These are phyloP conservation scores for Oenanthe javanica DNA, from an alignment of 140 eudicot species.

Conservation along the genomic window DNA sequence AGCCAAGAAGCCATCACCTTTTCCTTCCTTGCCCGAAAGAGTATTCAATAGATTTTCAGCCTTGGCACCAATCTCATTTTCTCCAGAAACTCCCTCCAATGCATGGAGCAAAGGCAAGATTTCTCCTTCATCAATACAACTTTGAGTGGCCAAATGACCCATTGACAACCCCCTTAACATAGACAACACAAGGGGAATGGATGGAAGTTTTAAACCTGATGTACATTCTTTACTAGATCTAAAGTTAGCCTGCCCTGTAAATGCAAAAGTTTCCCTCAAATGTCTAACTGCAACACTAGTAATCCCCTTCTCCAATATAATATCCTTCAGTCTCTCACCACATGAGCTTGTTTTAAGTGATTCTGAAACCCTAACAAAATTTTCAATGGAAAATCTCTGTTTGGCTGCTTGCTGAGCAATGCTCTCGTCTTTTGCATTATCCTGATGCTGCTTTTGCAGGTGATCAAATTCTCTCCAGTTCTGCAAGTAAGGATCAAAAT, in stretches of 20 bases:
- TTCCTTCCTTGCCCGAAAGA: slow-evolving; percentile 83
- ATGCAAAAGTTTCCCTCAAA: slow-evolving; percentile 61
- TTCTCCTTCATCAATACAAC: slow-evolving; percentile 75
- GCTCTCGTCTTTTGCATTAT: slow-evolving; percentile 68
- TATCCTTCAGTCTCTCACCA: slow-evolving; percentile 93
- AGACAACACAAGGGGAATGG: slow-evolving; percentile 88
- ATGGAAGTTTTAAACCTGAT: slow-evolving; percentile 69
- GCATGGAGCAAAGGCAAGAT: slow-evolving; percentile 91
- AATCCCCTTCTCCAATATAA: slow-evolving; percentile 84
- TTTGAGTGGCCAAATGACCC: slow-evolving; percentile 92
- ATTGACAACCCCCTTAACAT: slow-evolving; percentile 93
- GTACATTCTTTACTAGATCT: slow-evolving; percentile 70
- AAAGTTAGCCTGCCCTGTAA: slow-evolving; percentile 77
- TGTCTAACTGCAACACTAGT: slow-evolving; percentile 64
- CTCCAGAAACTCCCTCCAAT: slow-evolving; percentile 96
- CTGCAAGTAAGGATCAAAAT: slow-evolving; percentile 79
- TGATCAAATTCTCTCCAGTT: slow-evolving; percentile 80
- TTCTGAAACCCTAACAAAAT: slow-evolving; percentile 90
- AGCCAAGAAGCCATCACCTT: slow-evolving; percentile 77
- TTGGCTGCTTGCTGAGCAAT: slow-evolving; percentile 63
- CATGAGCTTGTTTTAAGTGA: slow-evolving; percentile 92
- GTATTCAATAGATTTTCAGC: slow-evolving; percentile 97
- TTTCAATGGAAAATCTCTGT: slow-evolving; percentile 79
- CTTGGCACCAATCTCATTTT: slow-evolving; percentile 94
- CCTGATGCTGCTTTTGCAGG: slow-evolving; percentile 55